These are phyloP conservation scores for Aurinia saxatilis DNA, from an alignment of 345 rosid genomes.

Conservation along the genomic window DNA sequence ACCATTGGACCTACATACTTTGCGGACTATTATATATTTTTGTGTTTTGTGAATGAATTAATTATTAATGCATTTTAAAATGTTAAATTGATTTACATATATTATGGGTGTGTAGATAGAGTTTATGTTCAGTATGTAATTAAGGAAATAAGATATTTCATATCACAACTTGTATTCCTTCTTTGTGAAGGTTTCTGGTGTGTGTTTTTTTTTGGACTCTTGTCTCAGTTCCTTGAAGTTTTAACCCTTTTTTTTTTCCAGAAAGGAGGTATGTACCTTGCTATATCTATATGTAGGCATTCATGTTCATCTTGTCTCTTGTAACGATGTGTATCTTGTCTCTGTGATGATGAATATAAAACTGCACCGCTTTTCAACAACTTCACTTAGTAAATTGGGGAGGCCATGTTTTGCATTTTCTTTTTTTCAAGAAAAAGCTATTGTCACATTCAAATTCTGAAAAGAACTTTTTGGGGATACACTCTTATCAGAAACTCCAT, in stretches of 20 bases:
- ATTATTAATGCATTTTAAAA: no score
- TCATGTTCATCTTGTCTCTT: constrained; percentile 91
- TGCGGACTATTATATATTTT: no score
- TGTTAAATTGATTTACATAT: no score
- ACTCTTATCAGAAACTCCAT: constrained; percentile 94
- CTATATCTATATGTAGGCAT: constrained; percentile 97
- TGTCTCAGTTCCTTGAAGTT: background rate
- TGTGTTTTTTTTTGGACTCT: no score
- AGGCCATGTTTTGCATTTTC: constrained; percentile 8
- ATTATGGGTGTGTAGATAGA: no score
- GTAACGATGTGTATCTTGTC: no score
- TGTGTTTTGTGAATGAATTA: no score
- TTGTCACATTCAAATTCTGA: background rate
- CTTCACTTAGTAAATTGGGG: constrained; percentile 69
- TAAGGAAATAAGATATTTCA: no score
- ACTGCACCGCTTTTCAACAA: constrained; percentile 97
- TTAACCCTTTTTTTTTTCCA: constrained; percentile 36
- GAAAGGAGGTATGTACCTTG: constrained; percentile 99
- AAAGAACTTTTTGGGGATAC: constrained; percentile 47
- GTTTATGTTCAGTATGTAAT: no score
- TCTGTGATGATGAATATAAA: constrained; percentile 94
- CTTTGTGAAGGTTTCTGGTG: no score
- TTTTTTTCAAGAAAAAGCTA: background rate
- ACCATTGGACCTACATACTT: no score
- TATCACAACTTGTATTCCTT: no score